phyloP scores from a whole-genome alignment of 208 protist genomes.

The Entamoeba dispar region DNA sequence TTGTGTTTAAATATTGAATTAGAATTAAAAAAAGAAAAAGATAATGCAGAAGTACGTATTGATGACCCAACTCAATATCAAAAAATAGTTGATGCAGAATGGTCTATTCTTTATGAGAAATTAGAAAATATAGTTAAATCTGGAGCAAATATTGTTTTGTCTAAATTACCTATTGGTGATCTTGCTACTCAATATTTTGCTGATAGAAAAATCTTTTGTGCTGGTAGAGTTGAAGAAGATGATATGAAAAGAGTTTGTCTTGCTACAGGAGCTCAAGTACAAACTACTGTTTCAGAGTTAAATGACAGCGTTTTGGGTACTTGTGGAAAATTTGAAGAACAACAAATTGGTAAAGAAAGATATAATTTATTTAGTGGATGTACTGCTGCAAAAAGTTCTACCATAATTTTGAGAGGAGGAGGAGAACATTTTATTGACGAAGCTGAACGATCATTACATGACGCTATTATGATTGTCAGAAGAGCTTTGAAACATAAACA shows the following conservation, averaged over 20 bases:
- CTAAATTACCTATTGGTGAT: slow-evolving; percentile 93
- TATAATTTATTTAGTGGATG: slow-evolving; percentile 98
- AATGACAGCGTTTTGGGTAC: slow-evolving; percentile 63
- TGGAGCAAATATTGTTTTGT: slow-evolving; percentile 91
- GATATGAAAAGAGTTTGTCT: slow-evolving; percentile 49
- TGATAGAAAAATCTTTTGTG: slow-evolving; percentile 94
- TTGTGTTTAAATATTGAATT: slow-evolving; percentile 96
- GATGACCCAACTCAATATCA: slow-evolving; percentile 89
- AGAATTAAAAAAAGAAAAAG: slow-evolving; percentile 96
- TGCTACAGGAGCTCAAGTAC: slow-evolving; percentile 68
- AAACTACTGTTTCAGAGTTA: slow-evolving; percentile 85
- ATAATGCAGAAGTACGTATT: slow-evolving; percentile 94
- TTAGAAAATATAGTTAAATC: slow-evolving; percentile 83
- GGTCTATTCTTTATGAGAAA: slow-evolving; percentile 98
- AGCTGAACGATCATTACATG: slow-evolving; percentile 94
- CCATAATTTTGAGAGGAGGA: slow-evolving; percentile 76
- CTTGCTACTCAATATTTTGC: slow-evolving; percentile 99
- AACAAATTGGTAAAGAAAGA: slow-evolving; percentile 79
- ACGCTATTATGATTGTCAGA: slow-evolving; percentile 96
- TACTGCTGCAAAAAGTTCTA: slow-evolving; percentile 56
- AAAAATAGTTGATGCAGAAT: slow-evolving; percentile 97
- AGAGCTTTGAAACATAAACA: slow-evolving; percentile 73
- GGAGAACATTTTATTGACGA: slow-evolving; percentile 95
- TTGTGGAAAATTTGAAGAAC: slow-evolving; percentile 88
- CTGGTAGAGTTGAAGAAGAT: slow-evolving; percentile 84